These are phyloP conservation scores for Echinochloa phyllopogon DNA, from an alignment of 176 grass and related monocot species.

Conservation along the genomic window DNA sequence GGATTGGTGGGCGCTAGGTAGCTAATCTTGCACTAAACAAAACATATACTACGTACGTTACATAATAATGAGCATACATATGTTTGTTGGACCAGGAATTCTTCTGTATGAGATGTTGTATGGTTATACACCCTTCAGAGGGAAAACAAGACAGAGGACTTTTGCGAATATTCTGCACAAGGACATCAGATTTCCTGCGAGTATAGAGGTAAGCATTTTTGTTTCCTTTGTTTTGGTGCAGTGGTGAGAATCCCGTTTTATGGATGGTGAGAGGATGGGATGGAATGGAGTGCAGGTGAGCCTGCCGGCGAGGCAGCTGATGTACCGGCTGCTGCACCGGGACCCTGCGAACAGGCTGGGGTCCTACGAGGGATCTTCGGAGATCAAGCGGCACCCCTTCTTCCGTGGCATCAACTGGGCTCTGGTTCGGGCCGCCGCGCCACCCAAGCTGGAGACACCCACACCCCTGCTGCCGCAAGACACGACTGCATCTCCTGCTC, in stretches of 20 bases:
- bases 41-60: not conserved
- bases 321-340: constrained; percentile 75
- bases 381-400: constrained; percentile 86
- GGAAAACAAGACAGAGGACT: constrained; percentile 90
- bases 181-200: constrained; percentile 84
- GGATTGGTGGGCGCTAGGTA: constrained; percentile 98
- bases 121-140: constrained; percentile 93
- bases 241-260: too few relatives aligned
- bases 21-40: not conserved
- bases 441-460: not conserved
- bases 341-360: constrained; percentile 82
- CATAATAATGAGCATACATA: not conserved
- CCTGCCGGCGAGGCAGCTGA: constrained; percentile 67
- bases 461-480: too few relatives aligned
- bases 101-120: constrained; percentile 98
- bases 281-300: constrained; percentile 62
- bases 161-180: constrained; percentile 96
- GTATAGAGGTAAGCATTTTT: constrained; percentile 49
- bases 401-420: constrained; percentile 88
- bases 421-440: constrained; percentile 56
- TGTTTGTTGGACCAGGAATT: constrained; percentile 55
- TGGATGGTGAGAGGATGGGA: not conserved
- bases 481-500: too few relatives aligned
- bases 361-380: constrained; percentile 67
- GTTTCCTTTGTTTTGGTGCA: too few relatives aligned